Evolutionary conservation across 2,329 filamentous ascomycete genomes (phyloP).

Genomic region (Rutstroemia sp.): DNA sequence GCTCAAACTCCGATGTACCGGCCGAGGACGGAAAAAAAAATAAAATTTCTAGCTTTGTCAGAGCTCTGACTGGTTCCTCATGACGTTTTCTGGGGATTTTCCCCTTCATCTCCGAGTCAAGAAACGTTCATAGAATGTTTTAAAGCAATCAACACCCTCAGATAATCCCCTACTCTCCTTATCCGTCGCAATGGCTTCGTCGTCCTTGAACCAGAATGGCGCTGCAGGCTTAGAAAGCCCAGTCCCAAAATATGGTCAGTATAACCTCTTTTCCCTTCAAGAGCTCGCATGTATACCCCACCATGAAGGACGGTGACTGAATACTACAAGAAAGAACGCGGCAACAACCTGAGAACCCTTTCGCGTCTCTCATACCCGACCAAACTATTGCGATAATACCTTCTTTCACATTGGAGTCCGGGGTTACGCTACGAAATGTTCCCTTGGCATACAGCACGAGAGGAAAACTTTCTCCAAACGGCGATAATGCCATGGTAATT

Average conservation of each 20-base stretch:
- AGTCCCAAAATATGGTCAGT: conserved; percentile 24
- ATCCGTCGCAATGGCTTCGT: background rate
- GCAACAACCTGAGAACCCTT: conserved; percentile 85
- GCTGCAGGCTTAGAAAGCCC: background rate
- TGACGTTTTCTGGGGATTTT: background rate
- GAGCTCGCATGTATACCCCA: background rate
- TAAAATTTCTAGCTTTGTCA: background rate
- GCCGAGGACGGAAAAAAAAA: background rate
- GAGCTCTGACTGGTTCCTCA: conserved; percentile 1
- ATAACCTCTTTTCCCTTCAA: conserved; percentile 4
- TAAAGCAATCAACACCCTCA: background rate
- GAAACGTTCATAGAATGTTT: background rate
- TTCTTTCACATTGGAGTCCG: conserved; percentile 87
- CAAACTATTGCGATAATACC: conserved; percentile 84
- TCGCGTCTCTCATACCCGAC: conserved; percentile 75
- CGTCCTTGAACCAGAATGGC: background rate
- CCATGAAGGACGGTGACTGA: conserved; percentile 45
- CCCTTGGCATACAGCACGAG: conserved; percentile 62
- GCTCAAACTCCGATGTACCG: background rate
- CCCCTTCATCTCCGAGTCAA: background rate
- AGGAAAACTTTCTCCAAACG: conserved; percentile 49
- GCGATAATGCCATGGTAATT: conserved; percentile 65
- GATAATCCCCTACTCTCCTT: background rate
- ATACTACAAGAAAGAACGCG: conserved; percentile 33
- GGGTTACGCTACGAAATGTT: conserved; percentile 71